phyloP scores from a whole-genome alignment of 176 grass and related monocot genomes.

The Ensete glaucum region DNA sequence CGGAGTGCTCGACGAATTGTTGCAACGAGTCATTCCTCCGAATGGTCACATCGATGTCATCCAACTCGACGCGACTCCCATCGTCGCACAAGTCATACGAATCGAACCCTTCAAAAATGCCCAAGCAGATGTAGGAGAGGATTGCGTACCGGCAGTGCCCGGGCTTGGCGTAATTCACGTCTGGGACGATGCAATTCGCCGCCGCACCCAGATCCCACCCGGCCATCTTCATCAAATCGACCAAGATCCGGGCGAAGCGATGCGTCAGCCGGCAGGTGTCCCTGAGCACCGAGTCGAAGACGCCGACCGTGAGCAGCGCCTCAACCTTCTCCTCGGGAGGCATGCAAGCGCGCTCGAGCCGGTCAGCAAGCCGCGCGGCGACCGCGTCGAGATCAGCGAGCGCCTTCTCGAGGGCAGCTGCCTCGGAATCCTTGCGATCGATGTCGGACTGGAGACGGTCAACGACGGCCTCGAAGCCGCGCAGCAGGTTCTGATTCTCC shows the following conservation, averaged over 20 bases:
- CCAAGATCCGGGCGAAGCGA: conserved; percentile 61
- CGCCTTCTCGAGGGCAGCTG: conserved; percentile 37
- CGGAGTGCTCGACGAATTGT: conserved; percentile 91
- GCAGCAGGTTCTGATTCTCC: conserved; percentile 88
- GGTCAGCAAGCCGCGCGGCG: conserved; percentile 38
- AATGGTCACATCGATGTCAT: conserved; percentile 31
- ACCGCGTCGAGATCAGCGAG: conserved; percentile 35
- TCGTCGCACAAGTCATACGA: conserved; percentile 43
- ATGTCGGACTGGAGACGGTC: conserved; percentile 85
- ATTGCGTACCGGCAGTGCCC: conserved; percentile 69
- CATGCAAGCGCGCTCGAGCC: conserved; percentile 74
- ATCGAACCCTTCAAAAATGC: conserved; percentile 79
- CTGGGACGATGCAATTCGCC: conserved; percentile 55
- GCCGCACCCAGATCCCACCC: conserved; percentile 64
- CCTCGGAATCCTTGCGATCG: conserved; percentile 65
- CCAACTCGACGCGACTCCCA: neutral
- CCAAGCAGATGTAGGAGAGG: conserved; percentile 71
- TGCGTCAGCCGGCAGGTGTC: conserved; percentile 72
- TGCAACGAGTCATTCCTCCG: conserved; percentile 54
- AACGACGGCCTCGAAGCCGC: conserved; percentile 73
- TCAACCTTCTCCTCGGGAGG: conserved; percentile 60
- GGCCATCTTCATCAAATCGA: conserved; percentile 43
- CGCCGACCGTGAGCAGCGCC: conserved; percentile 64
- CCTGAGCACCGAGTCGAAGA: conserved; percentile 89
- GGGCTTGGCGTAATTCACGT: conserved; percentile 61